Evolutionary conservation across 176 grass and related monocot genomes (phyloP), one percentile per base, ranked within the genome.

Genomic region (Carex parvula): DNA sequence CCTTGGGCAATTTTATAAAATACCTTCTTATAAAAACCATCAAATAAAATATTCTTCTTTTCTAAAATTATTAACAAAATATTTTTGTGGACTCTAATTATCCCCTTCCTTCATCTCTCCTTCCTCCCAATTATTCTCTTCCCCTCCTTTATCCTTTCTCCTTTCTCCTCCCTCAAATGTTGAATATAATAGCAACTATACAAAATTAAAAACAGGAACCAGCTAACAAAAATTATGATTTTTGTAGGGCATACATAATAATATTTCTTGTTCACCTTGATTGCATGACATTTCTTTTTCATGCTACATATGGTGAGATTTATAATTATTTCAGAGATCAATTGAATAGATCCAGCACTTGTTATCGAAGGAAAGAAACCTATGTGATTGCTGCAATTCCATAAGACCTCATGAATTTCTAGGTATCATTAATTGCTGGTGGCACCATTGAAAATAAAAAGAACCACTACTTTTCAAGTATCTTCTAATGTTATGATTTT

Each of bases 361-460:
- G 84, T 98, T 87, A 94, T 98, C 83, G 92, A 98, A n/a, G 92
- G 95, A 26, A 92, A 98, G 92, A 92, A 98, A 81, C 87, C 86
- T 10, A 98, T 26, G 0, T 98, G 95, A 94, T 94, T 83, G 59
- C 73, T 60, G 88, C 92, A 84, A 94, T 98, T 79, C 91, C 95
- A 63, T 88, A 98, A 80, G 93, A 93, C 64, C 92, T 92, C n/a
- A 16, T 84, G 8, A 90, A 55, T 71, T 98, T 98, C 70, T 94
- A 93, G 92, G 95, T 94, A 91, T 88, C 54, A 54, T 13, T 77
- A 48, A 14, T 26, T 26, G 26, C 26, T 70, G 32, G 32, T 17
- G 0, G 30, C 15, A 68, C 64, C 30, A 37, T 8, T 37, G 1
- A 16, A 68, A 37, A 56, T 16, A 56, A 65, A 65, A 3, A 33